Evolutionary conservation across 805 yeast species (phyloP), one percentile per base, ranked within the genome.

Genomic region (Blastobotrys attinorum): DNA sequence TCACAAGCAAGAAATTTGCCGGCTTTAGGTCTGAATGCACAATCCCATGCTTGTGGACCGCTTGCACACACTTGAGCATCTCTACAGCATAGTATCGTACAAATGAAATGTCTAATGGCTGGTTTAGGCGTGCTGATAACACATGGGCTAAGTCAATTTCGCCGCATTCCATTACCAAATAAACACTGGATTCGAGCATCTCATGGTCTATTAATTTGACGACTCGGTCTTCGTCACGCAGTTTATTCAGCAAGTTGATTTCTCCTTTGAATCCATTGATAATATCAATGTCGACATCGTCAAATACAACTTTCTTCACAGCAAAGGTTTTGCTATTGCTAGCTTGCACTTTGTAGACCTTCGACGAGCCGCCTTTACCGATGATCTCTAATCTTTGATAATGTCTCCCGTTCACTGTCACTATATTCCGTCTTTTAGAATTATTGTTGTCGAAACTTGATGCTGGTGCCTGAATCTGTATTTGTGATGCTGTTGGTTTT

Each of bases 341-440:
- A 0, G 75, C 67, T 52, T 75, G 81, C 1, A 82, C 92, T 59
- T 81, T 83, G 66, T 81, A 89, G 17, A 89, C 97, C 57, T 83
- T 86, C 0, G 96, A 88, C 0, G 96, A 75, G 0, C 97, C 97
- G 21, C 97, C 97, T 60, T 83, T 75, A 3, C 97, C 97, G 16
- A 89, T 61, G 11, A 84, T 66, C 56, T 87, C 96, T 22, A 84
- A 64, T 45, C 81, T 74, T 54, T 82, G 89, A 57, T 84, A 90
- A 35, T 72, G 72, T 27, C 70, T 71, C 1, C 75, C 78, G 58
- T 87, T 84, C 1, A 81, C 73, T 5, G 55, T 52, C 3, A 73
- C 57, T 1, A 60, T 45, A 22, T 15, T 15, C 4, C 36, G 36
- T 5, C 17, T 11, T 35, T 35, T 21, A 21, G 20, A 11, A 6